Evolutionary conservation across 192 early-diverging fungal species (phyloP).

Genomic region (Linnemannia exigua): DNA sequence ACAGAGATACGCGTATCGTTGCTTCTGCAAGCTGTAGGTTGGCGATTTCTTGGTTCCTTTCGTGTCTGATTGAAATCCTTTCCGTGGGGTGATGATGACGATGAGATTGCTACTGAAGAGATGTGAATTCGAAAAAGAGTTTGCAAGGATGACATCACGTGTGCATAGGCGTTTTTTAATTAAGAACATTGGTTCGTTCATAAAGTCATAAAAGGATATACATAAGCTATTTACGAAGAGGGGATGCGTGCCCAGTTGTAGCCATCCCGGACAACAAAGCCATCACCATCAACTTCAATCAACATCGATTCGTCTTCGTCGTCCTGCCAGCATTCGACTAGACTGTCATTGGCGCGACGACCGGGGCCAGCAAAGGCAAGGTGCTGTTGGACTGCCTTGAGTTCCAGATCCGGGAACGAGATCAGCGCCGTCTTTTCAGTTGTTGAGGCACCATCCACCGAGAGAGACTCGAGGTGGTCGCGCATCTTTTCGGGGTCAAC

Average conservation of each 20-base stretch:
- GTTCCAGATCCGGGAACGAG: constrained; percentile 37
- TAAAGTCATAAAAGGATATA: background rate
- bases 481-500: constrained; percentile 46
- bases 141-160: background rate
- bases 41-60: background rate
- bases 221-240: constrained; percentile 18
- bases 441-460: constrained; percentile 22
- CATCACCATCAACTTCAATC: constrained; percentile 34
- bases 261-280: constrained; percentile 38
- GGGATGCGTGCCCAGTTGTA: constrained; percentile 33
- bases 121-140: background rate
- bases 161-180: background rate
- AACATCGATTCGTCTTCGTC: constrained; percentile 35
- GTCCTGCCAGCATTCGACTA: constrained; percentile 48
- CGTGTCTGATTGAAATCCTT: background rate
- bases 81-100: background rate
- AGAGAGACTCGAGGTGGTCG: constrained; percentile 24
- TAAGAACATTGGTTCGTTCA: background rate
- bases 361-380: constrained; percentile 37
- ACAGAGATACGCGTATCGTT: background rate
- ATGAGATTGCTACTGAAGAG: background rate
- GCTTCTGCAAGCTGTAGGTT: background rate
- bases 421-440: constrained; percentile 40
- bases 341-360: constrained; percentile 18
- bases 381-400: constrained; percentile 23